A percentile compares a stretch with the other conserved stretches of the same genome.
Conservation (phyloP, 2,329 filamentous ascomycete species). For the Fusarium sp. region DNA sequence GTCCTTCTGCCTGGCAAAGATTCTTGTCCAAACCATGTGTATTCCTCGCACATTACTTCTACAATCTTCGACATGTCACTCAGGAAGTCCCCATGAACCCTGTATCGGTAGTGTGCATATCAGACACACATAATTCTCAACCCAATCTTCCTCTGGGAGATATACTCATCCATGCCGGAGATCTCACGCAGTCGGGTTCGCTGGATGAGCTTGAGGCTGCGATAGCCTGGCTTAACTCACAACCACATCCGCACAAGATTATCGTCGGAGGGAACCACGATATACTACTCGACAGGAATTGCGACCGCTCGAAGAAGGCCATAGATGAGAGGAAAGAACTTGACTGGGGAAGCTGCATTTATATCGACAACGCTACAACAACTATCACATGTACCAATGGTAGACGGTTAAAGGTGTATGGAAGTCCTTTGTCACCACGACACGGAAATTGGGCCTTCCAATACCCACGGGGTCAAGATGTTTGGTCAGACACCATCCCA, state of each 20-base stretch:
- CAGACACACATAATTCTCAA: conserved; percentile 59
- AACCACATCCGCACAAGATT: conserved; percentile 59
- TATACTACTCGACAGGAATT: conserved; percentile 47
- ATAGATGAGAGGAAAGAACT: conserved; percentile 19
- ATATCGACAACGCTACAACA: conserved; percentile 41
- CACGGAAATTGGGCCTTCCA: conserved; percentile 59
- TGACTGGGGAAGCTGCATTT: conserved; percentile 45
- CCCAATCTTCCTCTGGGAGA: conserved; percentile 57
- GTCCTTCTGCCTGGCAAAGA: conserved; percentile 15
- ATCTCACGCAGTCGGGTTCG: conserved; percentile 61
- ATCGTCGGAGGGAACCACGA: conserved; percentile 63
- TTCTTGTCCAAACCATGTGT: conserved; percentile 13
- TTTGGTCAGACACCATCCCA: conserved; percentile 46
- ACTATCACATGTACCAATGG: conserved; percentile 45
- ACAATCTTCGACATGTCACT: conserved; percentile 3
- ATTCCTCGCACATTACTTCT: conserved; percentile 16
- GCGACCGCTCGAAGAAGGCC: not conserved
- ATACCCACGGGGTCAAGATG: conserved; percentile 50
- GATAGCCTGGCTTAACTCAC: conserved; percentile 57
- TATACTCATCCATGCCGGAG: conserved; percentile 62
- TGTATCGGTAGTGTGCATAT: conserved; percentile 56
- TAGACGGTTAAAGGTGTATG: conserved; percentile 46
- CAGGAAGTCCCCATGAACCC: conserved; percentile 3
- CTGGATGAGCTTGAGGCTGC: conserved; percentile 55
- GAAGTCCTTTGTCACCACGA: conserved; percentile 51